Evolutionary conservation across 2,329 filamentous ascomycete genomes (phyloP).

Genomic region (Botrytis byssoidea): DNA sequence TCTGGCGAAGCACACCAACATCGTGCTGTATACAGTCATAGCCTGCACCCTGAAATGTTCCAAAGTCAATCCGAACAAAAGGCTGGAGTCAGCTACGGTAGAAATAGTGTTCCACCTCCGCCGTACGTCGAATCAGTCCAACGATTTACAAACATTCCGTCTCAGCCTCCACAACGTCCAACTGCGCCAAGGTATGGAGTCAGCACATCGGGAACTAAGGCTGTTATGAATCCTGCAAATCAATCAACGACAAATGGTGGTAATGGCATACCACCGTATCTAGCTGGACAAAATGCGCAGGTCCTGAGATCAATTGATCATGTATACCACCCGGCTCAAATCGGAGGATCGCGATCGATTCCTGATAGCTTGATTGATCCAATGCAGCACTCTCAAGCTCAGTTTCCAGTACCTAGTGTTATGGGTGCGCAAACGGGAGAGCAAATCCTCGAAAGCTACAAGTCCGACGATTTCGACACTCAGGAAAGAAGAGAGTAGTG

Average conservation of each 20-base stretch:
- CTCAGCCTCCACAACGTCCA: not conserved
- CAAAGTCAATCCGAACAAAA: not conserved
- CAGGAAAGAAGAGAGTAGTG: not conserved
- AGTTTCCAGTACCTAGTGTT: not conserved
- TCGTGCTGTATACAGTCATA: not conserved
- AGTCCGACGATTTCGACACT: accelerated
- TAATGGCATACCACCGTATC: not conserved
- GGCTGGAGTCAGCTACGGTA: not conserved
- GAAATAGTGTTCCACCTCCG: not conserved
- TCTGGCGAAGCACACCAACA: accelerated
- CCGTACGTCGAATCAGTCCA: no score
- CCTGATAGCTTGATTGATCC: not conserved
- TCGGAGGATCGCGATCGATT: not conserved
- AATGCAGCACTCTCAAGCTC: not conserved
- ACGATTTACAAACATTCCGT: no score
- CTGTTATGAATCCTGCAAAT: not conserved
- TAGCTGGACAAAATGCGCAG: not conserved
- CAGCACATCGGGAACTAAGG: not conserved
- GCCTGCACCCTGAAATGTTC: not conserved
- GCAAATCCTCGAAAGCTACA: accelerated
- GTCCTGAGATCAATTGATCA: accelerated
- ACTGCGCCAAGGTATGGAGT: not conserved
- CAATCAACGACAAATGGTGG: accelerated
- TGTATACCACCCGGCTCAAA: not conserved
- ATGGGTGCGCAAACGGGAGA: no score